These are phyloP conservation scores for Corymbia maculata DNA, from an alignment of 345 rosid genomes.

Conservation along the genomic window DNA sequence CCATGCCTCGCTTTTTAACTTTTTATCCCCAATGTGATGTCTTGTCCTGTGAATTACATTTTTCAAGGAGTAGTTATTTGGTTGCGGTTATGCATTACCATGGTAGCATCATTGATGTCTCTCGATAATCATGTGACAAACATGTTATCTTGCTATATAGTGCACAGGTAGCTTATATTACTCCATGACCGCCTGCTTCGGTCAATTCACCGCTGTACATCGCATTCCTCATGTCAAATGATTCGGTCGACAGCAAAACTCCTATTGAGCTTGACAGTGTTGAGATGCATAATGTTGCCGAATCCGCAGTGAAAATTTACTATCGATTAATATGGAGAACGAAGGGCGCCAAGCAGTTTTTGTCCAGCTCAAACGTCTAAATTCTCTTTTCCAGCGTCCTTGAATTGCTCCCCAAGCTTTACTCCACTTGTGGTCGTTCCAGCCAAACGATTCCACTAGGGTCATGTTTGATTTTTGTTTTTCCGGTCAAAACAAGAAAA, in stretches of 20 bases:
- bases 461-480: neutral
- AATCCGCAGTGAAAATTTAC: neutral
- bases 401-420: neutral
- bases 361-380: slow-evolving; percentile 20
- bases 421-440: neutral
- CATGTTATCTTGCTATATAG: neutral
- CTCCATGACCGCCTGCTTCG: neutral
- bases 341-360: neutral
- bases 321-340: neutral
- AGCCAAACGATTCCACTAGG: neutral
- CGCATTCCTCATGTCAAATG: neutral
- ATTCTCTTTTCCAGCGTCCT: slow-evolving; percentile 5
- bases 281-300: neutral
- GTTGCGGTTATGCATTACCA: neutral
- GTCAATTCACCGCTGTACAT: neutral
- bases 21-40: neutral
- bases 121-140: neutral
- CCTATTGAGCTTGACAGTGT: neutral
- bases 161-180: neutral
- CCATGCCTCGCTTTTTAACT: neutral
- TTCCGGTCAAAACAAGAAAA: neutral
- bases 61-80: neutral
- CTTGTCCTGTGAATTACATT: neutral
- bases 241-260: neutral
- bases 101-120: neutral